Conservation (phyloP, 2,329 filamentous ascomycete genomes). For the Cytospora paraplurivora region DNA sequence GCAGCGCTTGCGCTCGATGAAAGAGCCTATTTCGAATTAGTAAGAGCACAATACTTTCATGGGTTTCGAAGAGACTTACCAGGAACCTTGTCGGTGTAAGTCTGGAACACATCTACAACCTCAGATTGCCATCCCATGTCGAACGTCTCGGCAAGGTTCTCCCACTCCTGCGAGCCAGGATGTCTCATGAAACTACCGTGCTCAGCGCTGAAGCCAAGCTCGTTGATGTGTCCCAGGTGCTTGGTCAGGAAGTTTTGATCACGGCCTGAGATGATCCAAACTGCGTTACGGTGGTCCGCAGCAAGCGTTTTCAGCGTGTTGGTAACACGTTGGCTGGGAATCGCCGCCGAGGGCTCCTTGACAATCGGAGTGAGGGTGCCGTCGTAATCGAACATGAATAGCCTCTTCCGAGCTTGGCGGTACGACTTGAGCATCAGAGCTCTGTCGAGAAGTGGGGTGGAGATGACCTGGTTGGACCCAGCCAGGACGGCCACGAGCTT, state of each 20-base stretch:
- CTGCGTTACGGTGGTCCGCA: constrained; percentile 76
- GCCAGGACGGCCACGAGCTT: constrained; percentile 79
- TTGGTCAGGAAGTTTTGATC: constrained; percentile 90
- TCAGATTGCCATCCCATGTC: constrained; percentile 94
- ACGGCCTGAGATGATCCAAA: constrained; percentile 98
- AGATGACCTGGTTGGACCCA: constrained; percentile 71
- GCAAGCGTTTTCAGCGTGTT: constrained; percentile 78
- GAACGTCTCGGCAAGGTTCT: constrained; percentile 81
- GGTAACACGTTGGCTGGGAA: constrained; percentile 83
- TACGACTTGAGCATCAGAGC: constrained; percentile 73
- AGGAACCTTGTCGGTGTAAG: constrained; percentile 83
- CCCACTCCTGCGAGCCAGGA: constrained; percentile 76
- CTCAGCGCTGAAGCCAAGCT: constrained; percentile 92
- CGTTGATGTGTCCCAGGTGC: constrained; percentile 87
- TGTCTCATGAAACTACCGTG: constrained; percentile 94
- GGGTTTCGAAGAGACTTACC: constrained; percentile 61
- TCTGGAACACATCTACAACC: constrained; percentile 81
- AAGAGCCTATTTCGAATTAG: constrained; percentile 63
- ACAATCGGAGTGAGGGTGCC: constrained; percentile 96
- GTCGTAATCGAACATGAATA: constrained; percentile 99
- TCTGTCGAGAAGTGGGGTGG: constrained; percentile 81
- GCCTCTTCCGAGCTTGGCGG: constrained; percentile 70
- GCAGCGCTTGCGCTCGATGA: constrained; percentile 92
- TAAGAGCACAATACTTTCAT: too few relatives aligned
- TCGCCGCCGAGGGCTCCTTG: constrained; percentile 82